These are phyloP conservation scores for Boletellus emodensis DNA, from an alignment of 768 basidiomycete species.

Conservation along the genomic window DNA sequence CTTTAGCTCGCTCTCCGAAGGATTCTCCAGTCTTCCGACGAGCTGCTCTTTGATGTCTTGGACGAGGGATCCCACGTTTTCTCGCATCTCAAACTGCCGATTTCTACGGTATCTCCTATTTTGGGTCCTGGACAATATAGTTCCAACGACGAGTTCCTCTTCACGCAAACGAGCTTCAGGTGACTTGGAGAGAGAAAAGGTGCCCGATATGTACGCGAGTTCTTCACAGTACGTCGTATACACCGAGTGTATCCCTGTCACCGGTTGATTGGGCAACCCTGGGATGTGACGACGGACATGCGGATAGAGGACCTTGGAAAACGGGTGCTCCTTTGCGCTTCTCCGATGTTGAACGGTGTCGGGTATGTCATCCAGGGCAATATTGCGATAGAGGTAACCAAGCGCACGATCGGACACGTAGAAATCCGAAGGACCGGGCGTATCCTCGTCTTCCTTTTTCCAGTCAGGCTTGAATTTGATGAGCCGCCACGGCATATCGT, in stretches of 20 bases:
- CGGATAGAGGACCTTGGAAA: slow-evolving; percentile 16
- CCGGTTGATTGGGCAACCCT: background rate
- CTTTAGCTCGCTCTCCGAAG: slow-evolving; percentile 29
- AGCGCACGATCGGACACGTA: slow-evolving; percentile 69
- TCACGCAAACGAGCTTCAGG: slow-evolving; percentile 57
- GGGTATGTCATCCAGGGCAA: slow-evolving; percentile 43
- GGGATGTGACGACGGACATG: slow-evolving; percentile 20
- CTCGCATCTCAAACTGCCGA: slow-evolving; percentile 58
- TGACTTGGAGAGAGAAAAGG: slow-evolving; percentile 59
- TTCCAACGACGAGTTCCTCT: slow-evolving; percentile 71
- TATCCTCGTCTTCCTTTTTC: slow-evolving; percentile 35
- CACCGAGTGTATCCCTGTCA: slow-evolving; percentile 13
- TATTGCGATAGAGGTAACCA: slow-evolving; percentile 64
- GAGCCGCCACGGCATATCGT: slow-evolving; percentile 47
- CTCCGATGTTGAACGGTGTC: slow-evolving; percentile 9
- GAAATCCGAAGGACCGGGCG: slow-evolving; percentile 41
- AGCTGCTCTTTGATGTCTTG: slow-evolving; percentile 42
- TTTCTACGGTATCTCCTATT: slow-evolving; percentile 58
- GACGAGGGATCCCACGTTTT: slow-evolving; percentile 53
- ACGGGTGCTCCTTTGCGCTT: slow-evolving; percentile 31
- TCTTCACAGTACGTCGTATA: slow-evolving; percentile 51
- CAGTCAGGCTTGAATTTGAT: slow-evolving; percentile 77
- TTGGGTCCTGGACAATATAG: slow-evolving; percentile 69
- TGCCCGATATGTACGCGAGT: slow-evolving; percentile 63
- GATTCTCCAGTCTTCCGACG: slow-evolving; percentile 24